phyloP scores from a whole-genome alignment of 1,139 yeast genomes.

The Suhomyces kunorum region DNA sequence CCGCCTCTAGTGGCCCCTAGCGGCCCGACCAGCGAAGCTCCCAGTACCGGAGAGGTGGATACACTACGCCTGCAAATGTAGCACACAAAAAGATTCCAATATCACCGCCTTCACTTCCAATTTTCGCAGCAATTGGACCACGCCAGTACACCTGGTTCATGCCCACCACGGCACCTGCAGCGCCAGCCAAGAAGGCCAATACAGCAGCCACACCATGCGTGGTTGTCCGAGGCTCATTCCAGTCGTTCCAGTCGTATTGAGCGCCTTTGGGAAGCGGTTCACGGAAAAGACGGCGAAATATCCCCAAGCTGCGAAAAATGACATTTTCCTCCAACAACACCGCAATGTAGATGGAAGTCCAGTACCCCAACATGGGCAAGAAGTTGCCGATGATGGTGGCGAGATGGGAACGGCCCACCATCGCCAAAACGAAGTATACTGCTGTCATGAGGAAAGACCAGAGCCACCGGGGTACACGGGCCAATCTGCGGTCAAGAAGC shows the following conservation, averaged over 20 bases:
- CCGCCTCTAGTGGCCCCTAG: neutral
- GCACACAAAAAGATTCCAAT: conserved; percentile 15
- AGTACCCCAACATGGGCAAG: conserved; percentile 32
- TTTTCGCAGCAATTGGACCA: conserved; percentile 30
- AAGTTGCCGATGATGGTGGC: conserved; percentile 29
- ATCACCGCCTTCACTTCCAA: conserved; percentile 24
- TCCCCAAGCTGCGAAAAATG: conserved; percentile 19
- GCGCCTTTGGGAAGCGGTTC: conserved; percentile 16
- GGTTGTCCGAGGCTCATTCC: conserved; percentile 21
- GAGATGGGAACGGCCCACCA: conserved; percentile 26
- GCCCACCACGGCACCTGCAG: conserved; percentile 33
- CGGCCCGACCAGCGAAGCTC: conserved; percentile 21
- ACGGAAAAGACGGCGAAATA: conserved; percentile 12
- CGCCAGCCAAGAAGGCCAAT: conserved; percentile 27
- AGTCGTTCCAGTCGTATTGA: conserved; percentile 23
- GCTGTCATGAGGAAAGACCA: conserved; percentile 27
- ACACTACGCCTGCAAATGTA: conserved; percentile 11
- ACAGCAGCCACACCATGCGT: conserved; percentile 32
- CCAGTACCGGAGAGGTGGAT: conserved; percentile 18
- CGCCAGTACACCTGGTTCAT: conserved; percentile 36
- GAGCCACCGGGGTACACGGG: conserved; percentile 27
- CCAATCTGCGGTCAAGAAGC: conserved; percentile 23
- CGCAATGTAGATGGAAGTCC: conserved; percentile 31
- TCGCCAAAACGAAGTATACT: conserved; percentile 24
- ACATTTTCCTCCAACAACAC: conserved; percentile 28